Percentiles rank a stretch among this genome's conserved stretches.
phyloP scores from a whole-genome alignment of 148 eudicot species.

The Agrostemma githago region DNA sequence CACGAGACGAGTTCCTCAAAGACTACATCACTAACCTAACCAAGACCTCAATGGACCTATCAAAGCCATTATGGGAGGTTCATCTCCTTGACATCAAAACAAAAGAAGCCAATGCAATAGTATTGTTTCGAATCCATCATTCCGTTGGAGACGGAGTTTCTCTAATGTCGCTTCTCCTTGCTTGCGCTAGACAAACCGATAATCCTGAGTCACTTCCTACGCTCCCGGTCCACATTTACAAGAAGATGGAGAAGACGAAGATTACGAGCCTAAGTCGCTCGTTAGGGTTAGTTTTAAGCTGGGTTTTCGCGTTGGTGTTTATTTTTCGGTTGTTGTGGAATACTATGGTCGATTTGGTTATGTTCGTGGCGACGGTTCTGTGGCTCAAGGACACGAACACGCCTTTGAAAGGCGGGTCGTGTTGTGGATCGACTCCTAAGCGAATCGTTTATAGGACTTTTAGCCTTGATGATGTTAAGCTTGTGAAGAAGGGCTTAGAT shows the following conservation, averaged over 20 bases:
- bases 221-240: slow-evolving; percentile 23
- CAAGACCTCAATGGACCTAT: slow-evolving; percentile 30
- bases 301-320: slow-evolving; percentile 17
- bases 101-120: slow-evolving; percentile 33
- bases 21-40: slow-evolving; percentile 43
- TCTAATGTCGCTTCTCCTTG: slow-evolving; percentile 46
- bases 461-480: slow-evolving; percentile 51
- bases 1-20: slow-evolving; percentile 49
- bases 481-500: slow-evolving; percentile 51
- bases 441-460: slow-evolving; percentile 37
- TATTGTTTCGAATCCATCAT: slow-evolving; percentile 44
- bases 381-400: slow-evolving; percentile 45
- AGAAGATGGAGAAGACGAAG: slow-evolving; percentile 1
- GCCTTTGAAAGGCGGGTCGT: slow-evolving; percentile 28
- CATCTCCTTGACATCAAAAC: slow-evolving; percentile 58
- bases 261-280: background rate
- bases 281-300: slow-evolving; percentile 3
- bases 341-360: slow-evolving; percentile 28
- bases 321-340: slow-evolving; percentile 26
- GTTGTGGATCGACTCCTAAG: slow-evolving; percentile 17
- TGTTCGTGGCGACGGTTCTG: slow-evolving; percentile 29
- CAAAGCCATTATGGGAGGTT: slow-evolving; percentile 67
- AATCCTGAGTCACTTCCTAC: slow-evolving; percentile 46
- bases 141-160: slow-evolving; percentile 70
- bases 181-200: slow-evolving; percentile 42